Evolutionary conservation across 192 early-diverging fungal genomes (phyloP).

Genomic region (Mortierella hygrophila): DNA sequence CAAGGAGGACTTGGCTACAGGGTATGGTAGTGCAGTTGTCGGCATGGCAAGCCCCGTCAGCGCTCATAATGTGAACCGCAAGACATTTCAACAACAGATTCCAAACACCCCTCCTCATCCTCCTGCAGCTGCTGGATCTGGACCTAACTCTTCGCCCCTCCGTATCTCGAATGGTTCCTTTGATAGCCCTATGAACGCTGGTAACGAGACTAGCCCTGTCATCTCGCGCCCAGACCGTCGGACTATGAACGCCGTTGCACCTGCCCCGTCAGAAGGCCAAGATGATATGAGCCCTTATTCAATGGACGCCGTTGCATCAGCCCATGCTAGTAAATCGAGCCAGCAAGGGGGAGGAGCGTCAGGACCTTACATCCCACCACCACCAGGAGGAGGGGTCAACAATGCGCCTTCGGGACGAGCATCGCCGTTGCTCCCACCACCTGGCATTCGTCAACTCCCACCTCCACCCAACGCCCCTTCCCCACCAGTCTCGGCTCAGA

Average conservation of each 20-base stretch:
- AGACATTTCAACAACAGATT: conserved; percentile 15
- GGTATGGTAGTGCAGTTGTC: conserved; percentile 23
- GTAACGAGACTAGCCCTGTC: conserved; percentile 13
- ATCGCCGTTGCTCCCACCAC: not conserved
- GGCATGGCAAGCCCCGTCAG: conserved; percentile 5
- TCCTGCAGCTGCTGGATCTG: not conserved
- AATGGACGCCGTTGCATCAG: conserved; percentile 10
- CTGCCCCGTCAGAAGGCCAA: conserved; percentile 3
- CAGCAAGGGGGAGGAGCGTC: conserved; percentile 1
- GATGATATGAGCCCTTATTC: conserved; percentile 34
- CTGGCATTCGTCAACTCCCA: not conserved
- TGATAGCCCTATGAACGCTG: not conserved
- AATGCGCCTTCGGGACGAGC: not conserved
- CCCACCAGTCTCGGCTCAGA: not conserved
- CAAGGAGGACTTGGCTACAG: conserved; percentile 11
- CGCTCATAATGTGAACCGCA: conserved; percentile 10
- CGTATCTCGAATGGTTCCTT: conserved; percentile 17
- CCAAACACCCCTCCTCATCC: not conserved
- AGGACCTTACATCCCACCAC: conserved; percentile 11
- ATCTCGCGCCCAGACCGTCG: conserved; percentile 14
- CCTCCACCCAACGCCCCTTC: not conserved
- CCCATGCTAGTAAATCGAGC: not conserved
- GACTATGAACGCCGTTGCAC: conserved; percentile 3
- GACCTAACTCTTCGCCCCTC: conserved; percentile 2
- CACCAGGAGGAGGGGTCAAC: conserved; percentile 1